Percentiles rank a stretch among this genome's conserved stretches.
phyloP scores from a whole-genome alignment of 2,329 filamentous ascomycete genomes.

The Berkeleyomyces basicola region DNA sequence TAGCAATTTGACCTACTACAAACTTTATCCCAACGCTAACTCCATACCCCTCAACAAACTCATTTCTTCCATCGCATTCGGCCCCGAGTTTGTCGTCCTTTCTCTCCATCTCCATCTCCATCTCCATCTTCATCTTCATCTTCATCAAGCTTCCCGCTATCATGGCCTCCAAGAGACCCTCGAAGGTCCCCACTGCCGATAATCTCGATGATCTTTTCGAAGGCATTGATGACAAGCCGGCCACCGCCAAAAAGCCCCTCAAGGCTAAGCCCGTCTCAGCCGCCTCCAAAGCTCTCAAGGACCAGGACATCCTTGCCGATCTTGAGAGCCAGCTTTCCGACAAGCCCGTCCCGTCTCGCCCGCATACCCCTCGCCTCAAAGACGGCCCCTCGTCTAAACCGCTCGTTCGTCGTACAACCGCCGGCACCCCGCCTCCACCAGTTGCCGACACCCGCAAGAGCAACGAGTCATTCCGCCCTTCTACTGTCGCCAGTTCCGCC shows the following conservation, averaged over 20 bases:
- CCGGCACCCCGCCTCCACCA: constrained; percentile 16
- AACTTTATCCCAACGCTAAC: too few relatives aligned
- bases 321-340: constrained; percentile 57
- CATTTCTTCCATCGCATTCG: too few relatives aligned
- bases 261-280: constrained; percentile 32
- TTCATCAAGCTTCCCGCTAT: constrained; percentile 14
- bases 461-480: constrained; percentile 51
- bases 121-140: constrained; percentile 8
- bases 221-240: constrained; percentile 36
- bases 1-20: too few relatives aligned
- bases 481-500: constrained; percentile 55
- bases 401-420: constrained; percentile 45
- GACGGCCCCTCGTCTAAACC: constrained; percentile 33
- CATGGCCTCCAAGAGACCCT: constrained; percentile 46
- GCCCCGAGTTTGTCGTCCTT: too few relatives aligned
- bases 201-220: constrained; percentile 46
- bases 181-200: constrained; percentile 38
- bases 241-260: constrained; percentile 31
- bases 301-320: constrained; percentile 72
- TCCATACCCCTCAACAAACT: too few relatives aligned
- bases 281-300: constrained; percentile 30
- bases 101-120: neutral
- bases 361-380: constrained; percentile 64
- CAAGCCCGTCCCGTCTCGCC: constrained; percentile 55
- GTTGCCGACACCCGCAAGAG: constrained; percentile 44